Evolutionary conservation across 106 monocot genomes (phyloP), one percentile per base, ranked within the genome.

Genomic region (Apostasia shenzhenica): DNA sequence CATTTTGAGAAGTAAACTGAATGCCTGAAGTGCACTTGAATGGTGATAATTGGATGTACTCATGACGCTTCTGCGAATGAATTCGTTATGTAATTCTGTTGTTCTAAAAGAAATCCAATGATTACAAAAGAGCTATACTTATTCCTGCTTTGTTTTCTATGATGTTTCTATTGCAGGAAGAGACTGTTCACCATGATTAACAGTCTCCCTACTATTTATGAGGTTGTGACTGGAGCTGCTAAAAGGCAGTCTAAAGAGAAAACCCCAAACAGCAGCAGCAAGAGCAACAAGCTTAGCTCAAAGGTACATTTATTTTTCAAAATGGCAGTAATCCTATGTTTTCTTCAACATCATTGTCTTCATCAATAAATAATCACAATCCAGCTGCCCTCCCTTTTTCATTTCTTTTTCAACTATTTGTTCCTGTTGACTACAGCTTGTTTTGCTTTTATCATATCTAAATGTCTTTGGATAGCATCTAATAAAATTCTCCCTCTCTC

Each of bases 151-250:
- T 26, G 26, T 26, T 26, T 26, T 26, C 26, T 26, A 26, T 26
- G 26, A 26, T 26, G 26, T 26, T 26, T 12, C 11, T 63, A 14
- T 72, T 50, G 26, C 79, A 92, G 85, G 83, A 85, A 78, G 76
- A 73, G 85, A 14, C 80, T 92, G 14, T 92, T 92, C 49, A 72
- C 70, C 11, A 88, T 88, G 88, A 92, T 92, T 41, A 92, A 88
- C 71, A 83, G 83, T 46, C 78, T 92, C 48, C 88, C 88, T 6
- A 85, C 92, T 14, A 80, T 92, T 67, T 92, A 73, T 72, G 85
- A 92, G 72, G 91, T 87, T 67, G 83, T 88, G 59, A 83, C 85
- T 46, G 88, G 92, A 73, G 71, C 73, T 1, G 55, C 73, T 49
- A 83, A 85, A 73, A 88, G 77, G 61, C 85, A 83, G 65, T 44